These are phyloP conservation scores for Tephrocybe rancida DNA, from an alignment of 768 basidiomycete genomes.

Conservation along the genomic window DNA sequence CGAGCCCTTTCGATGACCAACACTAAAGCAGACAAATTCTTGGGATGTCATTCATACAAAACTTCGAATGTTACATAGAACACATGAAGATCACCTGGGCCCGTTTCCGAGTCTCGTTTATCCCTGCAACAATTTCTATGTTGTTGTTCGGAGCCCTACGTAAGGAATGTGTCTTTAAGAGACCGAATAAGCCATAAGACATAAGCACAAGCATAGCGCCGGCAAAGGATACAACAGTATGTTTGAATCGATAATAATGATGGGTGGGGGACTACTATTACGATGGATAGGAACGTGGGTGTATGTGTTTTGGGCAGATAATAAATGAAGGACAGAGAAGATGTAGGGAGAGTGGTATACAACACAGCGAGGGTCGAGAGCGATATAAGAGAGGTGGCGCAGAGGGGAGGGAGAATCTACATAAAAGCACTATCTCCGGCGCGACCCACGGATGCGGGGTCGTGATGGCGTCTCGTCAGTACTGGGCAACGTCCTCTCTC, in stretches of 20 bases:
- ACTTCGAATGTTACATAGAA: too few species aligned
- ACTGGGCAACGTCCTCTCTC: slow-evolving; percentile 33
- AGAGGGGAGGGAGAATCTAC: neutral
- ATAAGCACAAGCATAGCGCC: neutral
- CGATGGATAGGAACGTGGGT: neutral
- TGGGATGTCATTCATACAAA: too few species aligned
- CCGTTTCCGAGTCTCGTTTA: too few species aligned
- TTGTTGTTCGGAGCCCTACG: too few species aligned
- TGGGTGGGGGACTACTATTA: neutral
- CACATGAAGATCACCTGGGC: too few species aligned
- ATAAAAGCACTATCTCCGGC: slow-evolving; percentile 38
- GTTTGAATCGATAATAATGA: neutral
- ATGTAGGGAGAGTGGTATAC: slow-evolving; percentile 7
- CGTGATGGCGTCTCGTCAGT: slow-evolving; percentile 61
- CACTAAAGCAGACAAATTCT: too few species aligned
- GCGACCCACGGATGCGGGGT: slow-evolving; percentile 51
- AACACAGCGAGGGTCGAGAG: neutral
- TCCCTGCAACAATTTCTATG: too few species aligned
- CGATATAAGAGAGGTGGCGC: neutral
- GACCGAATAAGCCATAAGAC: too few species aligned
- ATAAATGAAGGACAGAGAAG: slow-evolving; percentile 1
- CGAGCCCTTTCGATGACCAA: too few species aligned
- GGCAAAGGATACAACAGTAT: neutral
- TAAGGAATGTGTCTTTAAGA: too few species aligned
- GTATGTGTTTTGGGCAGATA: neutral